phyloP scores from a whole-genome alignment of 2,329 filamentous ascomycete species.

The Microdochium nivale region DNA sequence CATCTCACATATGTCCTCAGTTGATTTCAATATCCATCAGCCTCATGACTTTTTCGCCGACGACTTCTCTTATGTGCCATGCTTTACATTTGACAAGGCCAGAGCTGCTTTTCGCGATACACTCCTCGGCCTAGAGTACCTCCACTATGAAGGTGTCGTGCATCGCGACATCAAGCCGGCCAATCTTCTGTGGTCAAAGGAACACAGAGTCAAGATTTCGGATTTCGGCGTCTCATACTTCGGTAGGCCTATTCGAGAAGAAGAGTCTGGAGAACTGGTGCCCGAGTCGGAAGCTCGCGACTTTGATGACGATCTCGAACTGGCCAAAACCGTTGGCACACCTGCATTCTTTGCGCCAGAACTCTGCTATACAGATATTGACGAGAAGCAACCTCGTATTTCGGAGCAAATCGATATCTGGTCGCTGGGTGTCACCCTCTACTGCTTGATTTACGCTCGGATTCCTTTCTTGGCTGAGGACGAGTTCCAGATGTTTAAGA shows the following conservation, averaged over 20 bases:
- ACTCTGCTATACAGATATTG: slow-evolving; percentile 79
- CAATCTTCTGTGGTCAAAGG: slow-evolving; percentile 79
- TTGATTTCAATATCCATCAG: slow-evolving; percentile 45
- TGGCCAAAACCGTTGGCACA: slow-evolving; percentile 97
- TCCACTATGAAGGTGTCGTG: slow-evolving; percentile 80
- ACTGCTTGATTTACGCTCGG: slow-evolving; percentile 88
- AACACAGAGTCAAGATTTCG: slow-evolving; percentile 90
- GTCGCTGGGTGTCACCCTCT: slow-evolving; percentile 93
- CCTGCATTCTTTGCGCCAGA: slow-evolving; percentile 97
- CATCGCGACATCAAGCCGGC: slow-evolving; percentile 83
- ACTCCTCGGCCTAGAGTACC: slow-evolving; percentile 84
- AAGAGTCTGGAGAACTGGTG: slow-evolving; percentile 65
- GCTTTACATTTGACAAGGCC: slow-evolving; percentile 78
- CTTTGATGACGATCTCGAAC: slow-evolving; percentile 84
- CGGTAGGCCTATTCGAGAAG: slow-evolving; percentile 76
- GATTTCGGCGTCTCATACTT: slow-evolving; percentile 99
- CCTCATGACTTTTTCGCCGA: slow-evolving; percentile 65
- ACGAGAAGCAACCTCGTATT: slow-evolving; percentile 63
- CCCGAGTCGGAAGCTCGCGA: slow-evolving; percentile 79
- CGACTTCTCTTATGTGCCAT: slow-evolving; percentile 87
- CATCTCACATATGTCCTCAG: slow-evolving; percentile 59
- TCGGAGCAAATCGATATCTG: slow-evolving; percentile 95
- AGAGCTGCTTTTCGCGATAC: slow-evolving; percentile 86
- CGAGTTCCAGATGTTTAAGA: slow-evolving; percentile 83
- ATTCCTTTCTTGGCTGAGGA: slow-evolving; percentile 90